Base-by-base conservation (phyloP, 2,329 filamentous ascomycete genomes). In the Elsinoe australis region DNA sequence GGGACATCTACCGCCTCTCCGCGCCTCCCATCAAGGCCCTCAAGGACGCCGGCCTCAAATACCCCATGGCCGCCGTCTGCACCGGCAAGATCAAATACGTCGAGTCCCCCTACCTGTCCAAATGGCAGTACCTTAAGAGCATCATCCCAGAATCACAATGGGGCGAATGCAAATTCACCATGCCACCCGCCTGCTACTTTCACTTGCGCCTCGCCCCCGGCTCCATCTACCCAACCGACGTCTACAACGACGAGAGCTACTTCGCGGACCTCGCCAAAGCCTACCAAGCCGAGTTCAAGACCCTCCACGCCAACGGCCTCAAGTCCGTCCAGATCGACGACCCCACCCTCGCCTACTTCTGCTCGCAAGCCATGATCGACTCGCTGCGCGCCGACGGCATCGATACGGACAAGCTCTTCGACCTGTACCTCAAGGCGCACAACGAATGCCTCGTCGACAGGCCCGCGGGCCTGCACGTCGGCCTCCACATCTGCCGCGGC, bases 291-390 rank as follows among this genome's bases (percentile, higher is more conserved):
- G 63, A 66, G 56, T 58, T 66, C 53, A 58, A 59, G 60, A 62
- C 59, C 28, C 53, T 66, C 22, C 60, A 64, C 51, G 52, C 54
- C 9, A 59, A 60, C 32, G 63, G 63, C 9, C 54, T 64, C 15
- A 56, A 61, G 42, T 63, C 61, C 53, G 54, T 66, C 47, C 63
- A 66, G 56, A 64, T 66, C 35, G 63, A 66, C 44, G 63, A 65
- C 49, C 63, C 63, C n/a, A 64, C 63, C 7, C 50, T 66, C 51
- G 63, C 63, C 44, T 65, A 64, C 53, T 65, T 65, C 54, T 64
- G 62, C 55, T 61, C 59, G 36, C 56, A 62, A 18, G 63, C 63
- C 32, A 65, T 66, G 61, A 52, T 63, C 39, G 53, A 58, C 38
- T 61, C 60, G 5, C 52, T 64, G 47, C 55, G 58, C 18, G 53